Evolutionary conservation across 805 yeast species (phyloP).

Genomic region (Candida takata): DNA sequence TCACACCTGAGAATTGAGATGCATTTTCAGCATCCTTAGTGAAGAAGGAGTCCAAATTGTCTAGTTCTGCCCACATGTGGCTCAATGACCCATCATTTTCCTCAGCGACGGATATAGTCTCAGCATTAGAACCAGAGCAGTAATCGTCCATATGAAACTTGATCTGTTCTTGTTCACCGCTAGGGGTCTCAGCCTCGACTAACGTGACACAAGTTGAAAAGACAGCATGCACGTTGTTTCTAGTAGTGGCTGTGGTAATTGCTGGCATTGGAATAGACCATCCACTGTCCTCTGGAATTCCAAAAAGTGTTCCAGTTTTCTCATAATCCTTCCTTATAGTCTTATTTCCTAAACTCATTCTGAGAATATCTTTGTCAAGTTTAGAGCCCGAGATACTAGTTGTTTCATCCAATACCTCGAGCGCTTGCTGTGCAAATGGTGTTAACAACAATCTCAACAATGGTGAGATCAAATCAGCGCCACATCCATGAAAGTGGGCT

Average conservation of each 20-base stretch:
- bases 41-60: conserved; percentile 82
- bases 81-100: conserved; percentile 71
- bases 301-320: conserved; percentile 82
- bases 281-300: conserved; percentile 91
- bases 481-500: conserved; percentile 80
- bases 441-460: conserved; percentile 71
- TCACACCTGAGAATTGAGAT: conserved; percentile 19
- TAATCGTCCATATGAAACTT: conserved; percentile 57
- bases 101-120: conserved; percentile 45
- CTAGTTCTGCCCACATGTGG: conserved; percentile 89
- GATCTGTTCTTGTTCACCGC: conserved; percentile 28
- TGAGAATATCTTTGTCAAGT: conserved; percentile 81
- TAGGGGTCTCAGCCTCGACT: conserved; percentile 24
- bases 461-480: conserved; percentile 93
- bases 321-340: conserved; percentile 76
- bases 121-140: conserved; percentile 30
- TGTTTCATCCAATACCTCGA: conserved; percentile 84
- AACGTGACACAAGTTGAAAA: conserved; percentile 67
- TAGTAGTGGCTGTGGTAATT: conserved; percentile 76
- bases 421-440: conserved; percentile 81
- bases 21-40: conserved; percentile 47
- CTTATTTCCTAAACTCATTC: conserved; percentile 85
- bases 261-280: conserved; percentile 98
- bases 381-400: conserved; percentile 82
- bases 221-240: conserved; percentile 93